Conservation (phyloP, 164 flowering plant genomes). For the Houttuynia cordata region DNA sequence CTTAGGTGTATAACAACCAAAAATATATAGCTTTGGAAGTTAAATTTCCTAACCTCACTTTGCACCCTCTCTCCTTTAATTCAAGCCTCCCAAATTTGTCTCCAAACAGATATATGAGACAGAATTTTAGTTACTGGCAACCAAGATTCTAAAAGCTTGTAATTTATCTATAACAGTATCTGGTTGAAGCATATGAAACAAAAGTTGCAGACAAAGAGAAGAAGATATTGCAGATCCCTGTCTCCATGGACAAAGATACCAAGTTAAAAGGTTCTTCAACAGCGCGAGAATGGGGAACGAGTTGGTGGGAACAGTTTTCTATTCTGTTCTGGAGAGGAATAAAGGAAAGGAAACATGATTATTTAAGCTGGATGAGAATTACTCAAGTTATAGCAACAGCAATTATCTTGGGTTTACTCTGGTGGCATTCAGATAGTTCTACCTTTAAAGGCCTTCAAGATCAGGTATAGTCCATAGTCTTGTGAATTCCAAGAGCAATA, state of each 20-base stretch:
- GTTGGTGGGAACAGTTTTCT: constrained; percentile 70
- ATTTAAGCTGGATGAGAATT: constrained; percentile 66
- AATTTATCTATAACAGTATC: constrained; percentile 38
- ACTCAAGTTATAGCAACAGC: constrained; percentile 73
- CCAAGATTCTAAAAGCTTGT: not conserved
- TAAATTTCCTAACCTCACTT: no score
- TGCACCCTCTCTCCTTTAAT: no score
- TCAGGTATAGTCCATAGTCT: constrained; percentile 55
- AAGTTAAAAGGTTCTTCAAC: constrained; percentile 38
- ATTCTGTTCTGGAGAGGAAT: constrained; percentile 66
- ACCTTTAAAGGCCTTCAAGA: constrained; percentile 54
- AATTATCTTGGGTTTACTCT: constrained; percentile 59
- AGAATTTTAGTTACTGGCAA: not conserved
- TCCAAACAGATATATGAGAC: not conserved
- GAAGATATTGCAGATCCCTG: constrained; percentile 47
- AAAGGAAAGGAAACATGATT: constrained; percentile 72
- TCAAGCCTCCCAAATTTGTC: not conserved
- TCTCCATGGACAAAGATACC: constrained; percentile 57
- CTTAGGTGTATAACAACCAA: no score
- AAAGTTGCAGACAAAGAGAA: constrained; percentile 64
- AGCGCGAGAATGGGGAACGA: constrained; percentile 87
- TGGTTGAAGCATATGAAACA: constrained; percentile 90
- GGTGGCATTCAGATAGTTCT: constrained; percentile 81
- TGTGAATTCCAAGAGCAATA: not conserved
- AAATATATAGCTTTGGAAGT: no score